phyloP scores from a whole-genome alignment of 225 moss, liverwort and hornwort species.

The Rhytidiadelphus loreus region DNA sequence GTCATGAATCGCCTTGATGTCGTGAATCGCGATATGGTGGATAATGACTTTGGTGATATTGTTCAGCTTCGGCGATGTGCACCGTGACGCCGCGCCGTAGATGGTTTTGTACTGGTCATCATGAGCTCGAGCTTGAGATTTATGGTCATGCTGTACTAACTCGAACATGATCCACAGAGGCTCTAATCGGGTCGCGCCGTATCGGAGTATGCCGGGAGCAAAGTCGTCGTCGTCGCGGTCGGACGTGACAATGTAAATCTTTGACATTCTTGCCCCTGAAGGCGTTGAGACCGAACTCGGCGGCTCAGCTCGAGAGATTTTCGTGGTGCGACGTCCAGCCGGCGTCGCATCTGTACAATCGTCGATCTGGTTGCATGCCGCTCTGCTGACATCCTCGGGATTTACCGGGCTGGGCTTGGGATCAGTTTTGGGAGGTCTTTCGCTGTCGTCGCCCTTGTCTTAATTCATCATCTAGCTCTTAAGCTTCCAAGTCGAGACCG shows the following conservation, averaged over 20 bases:
- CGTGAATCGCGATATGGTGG: constrained; percentile 28
- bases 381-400: neutral
- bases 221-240: constrained; percentile 6
- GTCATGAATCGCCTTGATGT: constrained; percentile 34
- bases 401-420: neutral
- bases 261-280: constrained; percentile 23
- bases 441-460: neutral
- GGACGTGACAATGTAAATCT: constrained; percentile 43
- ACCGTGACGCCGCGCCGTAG: constrained; percentile 38
- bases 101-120: constrained; percentile 53
- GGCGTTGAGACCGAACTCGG: constrained; percentile 2
- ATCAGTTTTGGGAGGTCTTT: too few species aligned
- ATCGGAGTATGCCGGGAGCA: too few species aligned
- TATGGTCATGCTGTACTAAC: constrained; percentile 22
- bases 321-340: neutral
- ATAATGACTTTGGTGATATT: constrained; percentile 24
- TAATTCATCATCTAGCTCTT: too few species aligned
- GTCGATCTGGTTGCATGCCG: neutral
- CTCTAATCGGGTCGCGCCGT: too few species aligned
- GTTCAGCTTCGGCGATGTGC: constrained; percentile 8
- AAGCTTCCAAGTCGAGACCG: neutral
- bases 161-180: too few species aligned
- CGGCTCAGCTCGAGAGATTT: neutral
- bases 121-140: constrained; percentile 38
- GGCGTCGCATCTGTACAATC: constrained; percentile 1